These are phyloP conservation scores for Pseudozyma sp. DNA, from an alignment of 1,284 basidiomycete genomes.

Conservation along the genomic window DNA sequence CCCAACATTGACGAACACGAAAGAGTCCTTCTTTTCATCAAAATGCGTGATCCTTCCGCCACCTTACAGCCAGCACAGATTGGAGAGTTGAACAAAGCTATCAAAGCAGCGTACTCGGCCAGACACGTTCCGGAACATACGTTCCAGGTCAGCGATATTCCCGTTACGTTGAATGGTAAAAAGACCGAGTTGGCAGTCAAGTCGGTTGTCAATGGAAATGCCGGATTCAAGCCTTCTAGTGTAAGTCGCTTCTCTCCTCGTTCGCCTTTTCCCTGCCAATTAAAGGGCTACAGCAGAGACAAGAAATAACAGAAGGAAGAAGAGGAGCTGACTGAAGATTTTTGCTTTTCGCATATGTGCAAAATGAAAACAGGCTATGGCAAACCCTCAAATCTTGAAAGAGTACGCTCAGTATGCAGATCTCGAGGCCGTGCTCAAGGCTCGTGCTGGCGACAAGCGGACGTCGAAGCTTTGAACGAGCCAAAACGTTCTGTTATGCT, in stretches of 20 bases:
- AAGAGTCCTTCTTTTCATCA: constrained; percentile 66
- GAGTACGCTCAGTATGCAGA: constrained; percentile 51
- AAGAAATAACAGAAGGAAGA: neutral
- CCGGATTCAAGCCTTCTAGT: constrained; percentile 41
- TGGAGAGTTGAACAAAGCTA: constrained; percentile 51
- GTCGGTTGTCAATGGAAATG: constrained; percentile 53
- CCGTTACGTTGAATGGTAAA: constrained; percentile 56
- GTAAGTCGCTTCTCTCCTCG: constrained; percentile 15
- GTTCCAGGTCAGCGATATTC: constrained; percentile 57
- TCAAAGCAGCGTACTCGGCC: constrained; percentile 54
- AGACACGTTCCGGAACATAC: constrained; percentile 65
- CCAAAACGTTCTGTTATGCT: neutral
- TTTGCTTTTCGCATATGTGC: neutral
- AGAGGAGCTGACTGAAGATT: constrained; percentile 4
- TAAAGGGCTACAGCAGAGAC: too few relatives aligned
- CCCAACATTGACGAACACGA: constrained; percentile 59
- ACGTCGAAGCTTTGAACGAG: constrained; percentile 24
- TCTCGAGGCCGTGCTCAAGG: constrained; percentile 35
- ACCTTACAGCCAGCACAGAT: constrained; percentile 36
- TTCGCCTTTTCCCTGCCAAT: neutral
- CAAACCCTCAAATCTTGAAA: constrained; percentile 42
- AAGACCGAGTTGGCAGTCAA: constrained; percentile 63
- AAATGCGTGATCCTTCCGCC: constrained; percentile 46
- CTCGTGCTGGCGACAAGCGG: constrained; percentile 2
- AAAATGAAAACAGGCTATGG: constrained; percentile 32